Percentiles rank a stretch among this genome's conserved stretches.
phyloP scores from a whole-genome alignment of 2,329 filamentous ascomycete genomes.

The Lasiodiplodia gonubiensis region DNA sequence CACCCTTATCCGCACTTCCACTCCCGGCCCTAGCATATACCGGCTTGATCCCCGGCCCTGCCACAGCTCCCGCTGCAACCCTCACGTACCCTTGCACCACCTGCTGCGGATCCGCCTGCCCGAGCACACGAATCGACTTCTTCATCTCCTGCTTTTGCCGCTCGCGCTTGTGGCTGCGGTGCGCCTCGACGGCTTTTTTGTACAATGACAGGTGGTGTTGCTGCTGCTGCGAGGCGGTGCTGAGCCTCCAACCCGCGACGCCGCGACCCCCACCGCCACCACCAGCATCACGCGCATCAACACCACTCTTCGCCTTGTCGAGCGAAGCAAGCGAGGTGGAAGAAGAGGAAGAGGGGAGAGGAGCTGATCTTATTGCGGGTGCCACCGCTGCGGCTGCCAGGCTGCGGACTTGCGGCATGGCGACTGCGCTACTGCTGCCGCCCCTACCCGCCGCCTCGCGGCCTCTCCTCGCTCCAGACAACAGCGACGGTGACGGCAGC shows the following conservation, averaged over 20 bases:
- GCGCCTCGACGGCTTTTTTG: slow-evolving; percentile 19
- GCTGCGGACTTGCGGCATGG: background rate
- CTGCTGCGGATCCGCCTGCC: background rate
- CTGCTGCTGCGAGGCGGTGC: background rate
- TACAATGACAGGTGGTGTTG: background rate
- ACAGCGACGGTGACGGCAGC: background rate
- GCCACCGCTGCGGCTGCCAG: background rate
- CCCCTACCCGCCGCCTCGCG: background rate
- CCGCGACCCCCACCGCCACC: background rate
- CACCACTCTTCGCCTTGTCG: background rate
- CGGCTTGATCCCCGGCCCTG: background rate
- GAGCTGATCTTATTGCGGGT: background rate
- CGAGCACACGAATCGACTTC: slow-evolving; percentile 8
- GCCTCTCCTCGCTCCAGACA: background rate
- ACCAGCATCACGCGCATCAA: too few relatives aligned
- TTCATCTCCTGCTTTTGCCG: slow-evolving; percentile 17
- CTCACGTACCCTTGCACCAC: slow-evolving; percentile 6
- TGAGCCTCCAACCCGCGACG: background rate
- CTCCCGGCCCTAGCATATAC: background rate
- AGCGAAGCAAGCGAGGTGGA: background rate
- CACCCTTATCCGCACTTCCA: background rate
- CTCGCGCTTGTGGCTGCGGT: background rate
- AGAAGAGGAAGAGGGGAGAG: background rate
- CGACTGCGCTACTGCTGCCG: background rate
- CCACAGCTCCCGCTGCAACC: background rate